These are phyloP conservation scores for Colletotrichum higginsianum DNA, from an alignment of 2,329 filamentous ascomycete species.

Conservation along the genomic window DNA sequence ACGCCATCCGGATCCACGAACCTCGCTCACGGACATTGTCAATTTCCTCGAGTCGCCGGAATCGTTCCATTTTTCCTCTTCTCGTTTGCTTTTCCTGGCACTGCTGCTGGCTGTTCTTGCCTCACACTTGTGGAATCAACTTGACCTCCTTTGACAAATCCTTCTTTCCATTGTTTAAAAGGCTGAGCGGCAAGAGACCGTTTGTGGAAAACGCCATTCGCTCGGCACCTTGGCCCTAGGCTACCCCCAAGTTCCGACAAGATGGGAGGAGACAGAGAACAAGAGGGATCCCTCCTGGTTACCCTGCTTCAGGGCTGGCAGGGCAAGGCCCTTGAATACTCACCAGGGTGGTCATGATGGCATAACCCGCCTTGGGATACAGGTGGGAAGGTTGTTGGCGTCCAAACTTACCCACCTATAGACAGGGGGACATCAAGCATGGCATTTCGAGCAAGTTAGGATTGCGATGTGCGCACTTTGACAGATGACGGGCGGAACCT, in stretches of 20 bases:
- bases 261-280: conserved; percentile 16
- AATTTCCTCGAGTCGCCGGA: conserved; percentile 27
- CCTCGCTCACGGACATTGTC: conserved; percentile 31
- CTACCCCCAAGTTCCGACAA: background rate
- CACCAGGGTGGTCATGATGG: conserved; percentile 19
- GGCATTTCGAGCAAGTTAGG: conserved; percentile 22
- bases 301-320: conserved; percentile 4
- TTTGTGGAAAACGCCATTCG: conserved; percentile 4
- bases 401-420: conserved; percentile 29
- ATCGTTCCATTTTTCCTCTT: conserved; percentile 4
- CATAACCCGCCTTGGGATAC: conserved; percentile 28
- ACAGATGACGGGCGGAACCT: conserved; percentile 21
- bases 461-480: conserved; percentile 34
- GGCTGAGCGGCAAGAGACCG: background rate
- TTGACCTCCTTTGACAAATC: background rate
- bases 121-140: background rate
- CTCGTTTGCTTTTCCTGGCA: conserved; percentile 1
- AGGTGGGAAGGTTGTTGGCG: conserved; percentile 18
- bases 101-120: background rate
- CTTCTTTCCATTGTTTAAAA: background rate
- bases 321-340: conserved; percentile 14
- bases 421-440: conserved; percentile 22
- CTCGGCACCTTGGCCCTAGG: conserved; percentile 17
- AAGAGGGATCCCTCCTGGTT: conserved; percentile 15
- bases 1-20: conserved; percentile 32